Percentiles rank a stretch among this genome's conserved stretches.
phyloP scores from a whole-genome alignment of 148 eudicot species.

The Chenopodium suecicum region DNA sequence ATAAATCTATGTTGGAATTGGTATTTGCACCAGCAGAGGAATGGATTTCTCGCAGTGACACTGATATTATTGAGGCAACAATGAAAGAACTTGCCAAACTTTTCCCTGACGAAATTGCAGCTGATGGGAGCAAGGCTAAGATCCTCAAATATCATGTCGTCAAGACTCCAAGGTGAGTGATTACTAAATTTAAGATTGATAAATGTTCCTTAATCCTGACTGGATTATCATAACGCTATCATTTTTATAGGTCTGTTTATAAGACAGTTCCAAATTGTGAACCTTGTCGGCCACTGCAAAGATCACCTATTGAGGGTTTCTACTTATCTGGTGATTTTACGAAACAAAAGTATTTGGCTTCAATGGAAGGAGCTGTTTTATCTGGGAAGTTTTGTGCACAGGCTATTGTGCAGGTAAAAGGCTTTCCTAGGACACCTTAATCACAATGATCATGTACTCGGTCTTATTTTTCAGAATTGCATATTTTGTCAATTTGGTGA shows the following conservation, averaged over 20 bases:
- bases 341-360: conserved; percentile 95
- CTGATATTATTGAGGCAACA: conserved; percentile 88
- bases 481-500: neutral
- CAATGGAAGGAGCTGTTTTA: conserved; percentile 99
- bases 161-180: conserved; percentile 87
- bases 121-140: conserved; percentile 97
- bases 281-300: conserved; percentile 94
- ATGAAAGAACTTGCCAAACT: conserved; percentile 95
- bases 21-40: conserved; percentile 99
- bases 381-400: conserved; percentile 98
- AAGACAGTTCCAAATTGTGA: conserved; percentile 88
- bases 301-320: conserved; percentile 87
- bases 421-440: neutral
- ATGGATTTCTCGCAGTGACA: conserved; percentile 80
- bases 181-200: neutral
- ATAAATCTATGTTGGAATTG: conserved; percentile 90
- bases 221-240: neutral
- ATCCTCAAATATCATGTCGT: conserved; percentile 91
- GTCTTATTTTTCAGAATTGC: neutral
- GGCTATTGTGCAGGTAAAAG: conserved; percentile 88
- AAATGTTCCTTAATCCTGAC: neutral
- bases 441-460: neutral
- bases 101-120: conserved; percentile 93
- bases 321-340: conserved; percentile 98
- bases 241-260: conserved; percentile 75